phyloP scores from a whole-genome alignment of 148 eudicot genomes.

The Euryodendron excelsum region DNA sequence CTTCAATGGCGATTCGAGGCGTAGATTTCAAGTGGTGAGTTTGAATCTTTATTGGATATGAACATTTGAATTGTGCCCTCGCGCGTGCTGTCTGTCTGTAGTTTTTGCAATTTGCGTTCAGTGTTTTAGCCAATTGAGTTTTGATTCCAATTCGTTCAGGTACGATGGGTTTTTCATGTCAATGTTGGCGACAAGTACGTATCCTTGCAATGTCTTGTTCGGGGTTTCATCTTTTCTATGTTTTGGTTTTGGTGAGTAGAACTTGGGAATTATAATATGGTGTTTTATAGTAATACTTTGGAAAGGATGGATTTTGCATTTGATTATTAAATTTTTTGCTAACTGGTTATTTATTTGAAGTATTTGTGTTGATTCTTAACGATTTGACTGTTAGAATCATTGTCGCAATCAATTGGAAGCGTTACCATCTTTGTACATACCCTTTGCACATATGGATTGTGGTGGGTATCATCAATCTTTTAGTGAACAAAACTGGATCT shows the following conservation, averaged over 20 bases:
- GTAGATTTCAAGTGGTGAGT: slow-evolving; percentile 84
- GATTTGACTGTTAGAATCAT: slow-evolving; percentile 55
- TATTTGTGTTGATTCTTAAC: slow-evolving; percentile 36
- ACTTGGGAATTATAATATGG: not conserved
- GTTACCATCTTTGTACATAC: slow-evolving; percentile 66
- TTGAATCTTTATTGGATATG: not conserved
- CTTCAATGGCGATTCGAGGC: slow-evolving; percentile 57
- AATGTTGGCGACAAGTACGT: slow-evolving; percentile 92
- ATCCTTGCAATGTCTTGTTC: slow-evolving; percentile 45
- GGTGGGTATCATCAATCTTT: slow-evolving; percentile 46
- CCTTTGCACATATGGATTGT: slow-evolving; percentile 96
- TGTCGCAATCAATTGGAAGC: slow-evolving; percentile 76
- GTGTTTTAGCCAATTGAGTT: not conserved
- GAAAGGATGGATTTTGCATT: not conserved
- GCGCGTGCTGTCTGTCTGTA: too few species aligned
- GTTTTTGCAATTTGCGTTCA: not conserved
- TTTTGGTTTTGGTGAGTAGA: not conserved
- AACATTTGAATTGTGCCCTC: not conserved
- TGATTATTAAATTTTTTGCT: not conserved
- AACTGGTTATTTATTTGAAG: not conserved
- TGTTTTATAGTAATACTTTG: slow-evolving; percentile 6
- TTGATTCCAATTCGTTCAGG: slow-evolving; percentile 46
- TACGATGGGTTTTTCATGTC: slow-evolving; percentile 98
- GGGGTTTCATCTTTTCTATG: not conserved
- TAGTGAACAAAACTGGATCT: not conserved